Evolutionary conservation across 495 filamentous ascomycete genomes (phyloP).

Genomic region (Penicillium odoratum): DNA sequence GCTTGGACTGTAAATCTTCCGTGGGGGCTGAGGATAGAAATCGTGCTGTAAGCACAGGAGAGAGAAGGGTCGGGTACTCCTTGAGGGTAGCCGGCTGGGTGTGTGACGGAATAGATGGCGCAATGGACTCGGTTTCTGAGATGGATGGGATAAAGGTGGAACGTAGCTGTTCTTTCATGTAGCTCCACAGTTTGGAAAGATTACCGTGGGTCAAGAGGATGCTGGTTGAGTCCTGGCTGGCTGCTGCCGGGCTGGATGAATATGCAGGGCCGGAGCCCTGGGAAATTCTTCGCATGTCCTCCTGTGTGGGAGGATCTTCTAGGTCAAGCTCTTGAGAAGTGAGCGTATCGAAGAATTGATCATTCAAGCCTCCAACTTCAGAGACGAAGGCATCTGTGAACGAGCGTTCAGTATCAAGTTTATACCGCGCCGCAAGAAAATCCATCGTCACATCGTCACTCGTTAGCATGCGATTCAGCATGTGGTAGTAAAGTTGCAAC

Average conservation of each 20-base stretch:
- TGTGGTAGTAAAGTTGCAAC: conserved; percentile 87
- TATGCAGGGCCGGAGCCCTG: background rate
- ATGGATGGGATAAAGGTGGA: conserved; percentile 55
- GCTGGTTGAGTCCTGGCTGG: conserved; percentile 50
- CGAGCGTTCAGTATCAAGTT: conserved; percentile 56
- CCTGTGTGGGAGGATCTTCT: conserved; percentile 29
- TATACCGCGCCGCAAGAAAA: conserved; percentile 66
- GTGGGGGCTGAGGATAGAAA: conserved; percentile 40
- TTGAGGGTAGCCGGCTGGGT: conserved; percentile 57
- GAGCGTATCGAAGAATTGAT: conserved; percentile 50
- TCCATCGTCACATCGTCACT: conserved; percentile 66
- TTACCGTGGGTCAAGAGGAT: conserved; percentile 61
- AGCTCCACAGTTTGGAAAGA: conserved; percentile 59
- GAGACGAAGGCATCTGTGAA: conserved; percentile 83
- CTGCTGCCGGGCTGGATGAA: conserved; percentile 17
- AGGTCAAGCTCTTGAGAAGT: conserved; percentile 31
- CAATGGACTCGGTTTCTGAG: conserved; percentile 18
- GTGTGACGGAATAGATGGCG: conserved; percentile 49
- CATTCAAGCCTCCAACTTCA: conserved; percentile 70
- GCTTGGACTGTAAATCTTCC: conserved; percentile 32
- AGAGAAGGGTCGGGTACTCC: conserved; percentile 50
- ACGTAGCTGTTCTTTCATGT: conserved; percentile 66
- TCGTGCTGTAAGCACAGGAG: conserved; percentile 47
- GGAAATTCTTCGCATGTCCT: conserved; percentile 24
- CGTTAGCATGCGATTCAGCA: conserved; percentile 72